Evolutionary conservation across 805 yeast species (phyloP).

Genomic region (Candida parachauliodes): DNA sequence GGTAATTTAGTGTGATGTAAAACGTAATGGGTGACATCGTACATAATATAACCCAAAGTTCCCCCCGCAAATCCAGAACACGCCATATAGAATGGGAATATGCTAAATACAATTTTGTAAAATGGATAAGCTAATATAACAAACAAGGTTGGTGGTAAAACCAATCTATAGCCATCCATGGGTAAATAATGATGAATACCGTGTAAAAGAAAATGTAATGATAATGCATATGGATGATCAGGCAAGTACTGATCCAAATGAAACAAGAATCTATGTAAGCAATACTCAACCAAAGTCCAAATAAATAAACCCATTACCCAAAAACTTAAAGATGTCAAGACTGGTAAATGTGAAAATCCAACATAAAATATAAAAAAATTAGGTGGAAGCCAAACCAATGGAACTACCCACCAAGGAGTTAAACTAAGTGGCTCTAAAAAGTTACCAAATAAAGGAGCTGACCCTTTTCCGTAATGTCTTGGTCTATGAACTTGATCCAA

Average conservation of each 20-base stretch:
- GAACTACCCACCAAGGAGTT: constrained; percentile 95
- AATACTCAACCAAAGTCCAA: constrained; percentile 92
- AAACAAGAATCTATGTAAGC: constrained; percentile 86
- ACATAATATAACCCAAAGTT: constrained; percentile 84
- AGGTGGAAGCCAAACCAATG: constrained; percentile 81
- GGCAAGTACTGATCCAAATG: constrained; percentile 89
- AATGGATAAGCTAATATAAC: constrained; percentile 72
- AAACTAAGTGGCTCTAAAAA: constrained; percentile 86
- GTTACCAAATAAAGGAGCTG: constrained; percentile 94
- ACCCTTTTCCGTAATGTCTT: constrained; percentile 94
- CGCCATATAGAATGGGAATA: constrained; percentile 80
- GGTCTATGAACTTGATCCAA: constrained; percentile 97
- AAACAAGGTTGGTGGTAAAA: constrained; percentile 93
- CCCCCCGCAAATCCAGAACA: constrained; percentile 96
- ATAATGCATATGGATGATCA: constrained; percentile 65
- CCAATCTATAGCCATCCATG: constrained; percentile 90
- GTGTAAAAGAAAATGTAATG: constrained; percentile 85
- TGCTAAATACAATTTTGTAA: constrained; percentile 67
- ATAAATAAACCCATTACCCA: constrained; percentile 81
- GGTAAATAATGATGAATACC: constrained; percentile 98
- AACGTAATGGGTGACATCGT: constrained; percentile 92
- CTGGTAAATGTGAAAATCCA: constrained; percentile 52
- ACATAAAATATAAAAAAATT: constrained; percentile 59
- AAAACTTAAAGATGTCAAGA: constrained; percentile 46
- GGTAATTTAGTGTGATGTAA: constrained; percentile 89